phyloP scores from a whole-genome alignment of 768 basidiomycete species.

The Grammothele lineata region DNA sequence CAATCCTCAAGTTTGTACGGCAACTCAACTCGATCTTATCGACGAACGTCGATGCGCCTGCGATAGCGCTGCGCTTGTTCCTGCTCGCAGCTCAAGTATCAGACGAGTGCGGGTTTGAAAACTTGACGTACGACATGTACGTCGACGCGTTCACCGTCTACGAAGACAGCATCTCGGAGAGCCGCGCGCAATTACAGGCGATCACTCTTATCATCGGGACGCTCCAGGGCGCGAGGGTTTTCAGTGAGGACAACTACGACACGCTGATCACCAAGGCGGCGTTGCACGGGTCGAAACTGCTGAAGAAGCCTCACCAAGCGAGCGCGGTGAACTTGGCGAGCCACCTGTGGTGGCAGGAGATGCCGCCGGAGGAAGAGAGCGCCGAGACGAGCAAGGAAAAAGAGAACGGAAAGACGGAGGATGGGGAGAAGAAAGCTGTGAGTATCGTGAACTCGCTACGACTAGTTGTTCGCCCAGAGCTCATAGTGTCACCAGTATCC shows the following conservation, averaged over 20 bases:
- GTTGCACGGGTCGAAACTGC: constrained; percentile 87
- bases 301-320: constrained; percentile 98
- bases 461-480: too few species aligned
- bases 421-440: constrained; percentile 35
- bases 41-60: constrained; percentile 87
- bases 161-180: constrained; percentile 96
- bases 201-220: constrained; percentile 94
- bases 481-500: constrained; percentile 50
- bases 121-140: constrained; percentile 95
- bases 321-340: constrained; percentile 92
- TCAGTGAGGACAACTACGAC: constrained; percentile 92
- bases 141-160: constrained; percentile 98
- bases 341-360: constrained; percentile 98
- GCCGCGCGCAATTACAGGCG: constrained; percentile 93
- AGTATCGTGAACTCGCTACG: too few species aligned
- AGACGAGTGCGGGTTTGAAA: constrained; percentile 93
- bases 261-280: constrained; percentile 99
- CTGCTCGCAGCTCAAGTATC: constrained; percentile 93
- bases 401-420: constrained; percentile 34
- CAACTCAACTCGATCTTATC: constrained; percentile 92
- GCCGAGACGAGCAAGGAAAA: constrained; percentile 25
- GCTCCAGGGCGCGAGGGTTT: constrained; percentile 84
- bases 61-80: constrained; percentile 92
- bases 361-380: constrained; percentile 45
- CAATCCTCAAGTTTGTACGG: constrained; percentile 90